A percentile compares a stretch with the other conserved stretches of the same genome.
Evolutionary conservation across 1,139 yeast species (phyloP).

Genomic region (Candida pseudocylindracea): DNA sequence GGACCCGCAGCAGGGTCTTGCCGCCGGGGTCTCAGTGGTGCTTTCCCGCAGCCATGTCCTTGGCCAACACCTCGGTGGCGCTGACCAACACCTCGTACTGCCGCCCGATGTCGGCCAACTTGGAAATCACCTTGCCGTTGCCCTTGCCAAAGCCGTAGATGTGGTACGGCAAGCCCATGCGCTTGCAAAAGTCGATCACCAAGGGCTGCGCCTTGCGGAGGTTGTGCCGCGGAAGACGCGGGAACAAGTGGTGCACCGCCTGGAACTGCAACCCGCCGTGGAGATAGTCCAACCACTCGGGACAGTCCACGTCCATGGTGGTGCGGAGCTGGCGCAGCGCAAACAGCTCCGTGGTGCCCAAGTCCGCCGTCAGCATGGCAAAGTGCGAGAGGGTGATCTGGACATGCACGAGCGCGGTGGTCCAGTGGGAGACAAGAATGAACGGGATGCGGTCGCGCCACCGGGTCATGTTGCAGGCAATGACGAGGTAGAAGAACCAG

Average conservation of each 20-base stretch:
- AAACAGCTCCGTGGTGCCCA: slow-evolving; percentile 69
- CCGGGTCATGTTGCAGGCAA: slow-evolving; percentile 27
- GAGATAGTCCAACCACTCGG: slow-evolving; percentile 74
- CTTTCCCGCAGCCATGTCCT: no score
- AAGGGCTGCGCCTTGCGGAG: slow-evolving; percentile 51
- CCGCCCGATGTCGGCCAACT: slow-evolving; percentile 53
- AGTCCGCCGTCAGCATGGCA: slow-evolving; percentile 81
- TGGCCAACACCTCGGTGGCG: no score
- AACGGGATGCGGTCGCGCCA: slow-evolving; percentile 28
- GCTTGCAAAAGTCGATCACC: slow-evolving; percentile 52
- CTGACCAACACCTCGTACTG: slow-evolving; percentile 23
- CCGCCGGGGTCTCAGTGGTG: no score
- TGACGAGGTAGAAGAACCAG: slow-evolving; percentile 58
- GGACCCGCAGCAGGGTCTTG: no score
- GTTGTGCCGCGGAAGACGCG: slow-evolving; percentile 76
- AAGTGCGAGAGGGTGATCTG: slow-evolving; percentile 80
- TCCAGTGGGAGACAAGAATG: slow-evolving; percentile 52
- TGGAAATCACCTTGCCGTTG: slow-evolving; percentile 44
- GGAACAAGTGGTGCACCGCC: slow-evolving; percentile 77
- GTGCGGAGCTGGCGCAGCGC: slow-evolving; percentile 68
- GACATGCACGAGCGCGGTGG: slow-evolving; percentile 81
- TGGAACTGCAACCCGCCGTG: slow-evolving; percentile 92
- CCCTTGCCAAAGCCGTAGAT: slow-evolving; percentile 74
- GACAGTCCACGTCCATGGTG: slow-evolving; percentile 91
- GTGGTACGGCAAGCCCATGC: slow-evolving; percentile 62